Conservation (phyloP, 1,139 yeast genomes). For the Diutina sp. region DNA sequence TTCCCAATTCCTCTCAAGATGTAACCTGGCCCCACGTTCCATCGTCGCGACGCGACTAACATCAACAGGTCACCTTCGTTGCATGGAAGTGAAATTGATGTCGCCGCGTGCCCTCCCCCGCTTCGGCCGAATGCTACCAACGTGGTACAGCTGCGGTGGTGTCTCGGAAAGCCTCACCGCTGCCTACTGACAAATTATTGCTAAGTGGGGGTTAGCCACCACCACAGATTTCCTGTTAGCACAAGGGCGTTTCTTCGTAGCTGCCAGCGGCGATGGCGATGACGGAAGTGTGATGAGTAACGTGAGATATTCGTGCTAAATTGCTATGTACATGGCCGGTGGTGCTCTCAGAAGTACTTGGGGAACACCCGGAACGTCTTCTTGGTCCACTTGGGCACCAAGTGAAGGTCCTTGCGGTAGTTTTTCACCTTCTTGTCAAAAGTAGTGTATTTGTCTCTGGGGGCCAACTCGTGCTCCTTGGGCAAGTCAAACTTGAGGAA, state of each 20-base stretch:
- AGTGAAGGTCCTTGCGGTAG: slow-evolving; percentile 82
- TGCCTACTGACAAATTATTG: neutral
- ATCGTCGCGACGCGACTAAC: neutral
- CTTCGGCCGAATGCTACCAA: neutral
- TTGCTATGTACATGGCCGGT: neutral
- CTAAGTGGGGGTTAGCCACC: neutral
- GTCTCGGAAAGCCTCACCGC: neutral
- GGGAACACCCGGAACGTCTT: slow-evolving; percentile 74
- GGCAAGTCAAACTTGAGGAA: slow-evolving; percentile 50
- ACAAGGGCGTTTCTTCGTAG: neutral
- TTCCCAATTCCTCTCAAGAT: neutral
- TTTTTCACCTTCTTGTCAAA: slow-evolving; percentile 63
- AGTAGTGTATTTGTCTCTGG: slow-evolving; percentile 79
- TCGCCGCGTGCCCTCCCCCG: neutral
- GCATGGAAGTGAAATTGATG: neutral
- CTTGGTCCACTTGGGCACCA: slow-evolving; percentile 85
- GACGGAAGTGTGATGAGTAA: neutral
- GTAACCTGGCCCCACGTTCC: neutral
- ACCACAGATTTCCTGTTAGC: neutral
- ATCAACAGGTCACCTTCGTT: neutral
- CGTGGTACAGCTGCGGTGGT: neutral
- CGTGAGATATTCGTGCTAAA: neutral
- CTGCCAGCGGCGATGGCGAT: neutral
- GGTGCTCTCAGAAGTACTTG: slow-evolving; percentile 39
- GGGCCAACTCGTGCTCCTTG: slow-evolving; percentile 65